Base-by-base conservation (phyloP, 805 yeast species). In the Starmerella apicola region DNA sequence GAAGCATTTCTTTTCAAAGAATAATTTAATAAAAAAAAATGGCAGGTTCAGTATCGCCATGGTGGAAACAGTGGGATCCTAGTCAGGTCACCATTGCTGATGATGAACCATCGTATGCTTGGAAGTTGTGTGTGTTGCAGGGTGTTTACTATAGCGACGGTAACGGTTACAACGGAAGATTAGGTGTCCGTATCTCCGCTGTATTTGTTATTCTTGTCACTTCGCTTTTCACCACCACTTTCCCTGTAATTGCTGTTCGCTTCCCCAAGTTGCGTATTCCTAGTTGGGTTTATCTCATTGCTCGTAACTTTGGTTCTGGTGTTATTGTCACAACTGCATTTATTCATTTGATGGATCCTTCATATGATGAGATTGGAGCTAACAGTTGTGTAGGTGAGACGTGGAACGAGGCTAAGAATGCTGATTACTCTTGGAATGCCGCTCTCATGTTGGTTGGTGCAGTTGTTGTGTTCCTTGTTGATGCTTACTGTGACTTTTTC, bases 291-390 rank as follows among this genome's bases (percentile, higher is more conserved):
- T 72, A 56, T 41, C 21, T 48, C 15, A 43, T 57, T 28, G 60
- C 61, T 19, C 45, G 57, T 16, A 71, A 66, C 61, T 78, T 78
- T 51, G 88, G 88, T 50, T 69, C 83, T 4, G 88, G 88, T 38
- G 86, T 79, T 34, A 79, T 79, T 50, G 64, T 79, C 3, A 80
- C 86, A 9, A 79, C 88, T 6, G 82, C 84, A 0, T 80, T 76
- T 50, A 69, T 79, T 43, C 88, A 79, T 59, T 58, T 78, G 41
- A 61, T 78, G 46, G 63, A 60, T 35, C 64, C 64, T 1, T 62
- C 64, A 3, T 61, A 61, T 43, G 42, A 46, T 4, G 56, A 44
- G 20, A 59, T 60, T 36, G 64, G 64, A 2, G 48, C 46, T 15
- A 41, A 41, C 26, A 39, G 62, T 4, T 66, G 71, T 51, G 67